Evolutionary conservation across 2,329 filamentous ascomycete species (phyloP).

Genomic region (Fusarium sp.): DNA sequence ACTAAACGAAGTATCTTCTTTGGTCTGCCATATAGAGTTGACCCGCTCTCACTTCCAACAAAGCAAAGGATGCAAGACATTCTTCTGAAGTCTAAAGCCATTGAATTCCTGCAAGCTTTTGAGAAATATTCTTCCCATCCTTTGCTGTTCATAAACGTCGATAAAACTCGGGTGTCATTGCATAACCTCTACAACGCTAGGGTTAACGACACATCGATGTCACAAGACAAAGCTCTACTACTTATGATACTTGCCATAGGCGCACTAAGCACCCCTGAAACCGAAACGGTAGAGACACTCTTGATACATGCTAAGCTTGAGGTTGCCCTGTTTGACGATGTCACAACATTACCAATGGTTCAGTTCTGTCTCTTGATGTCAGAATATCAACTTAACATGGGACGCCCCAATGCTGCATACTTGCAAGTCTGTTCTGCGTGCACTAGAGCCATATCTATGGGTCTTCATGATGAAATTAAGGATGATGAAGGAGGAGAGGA

Average conservation of each 20-base stretch:
- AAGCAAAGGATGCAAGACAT: no score
- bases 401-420: neutral
- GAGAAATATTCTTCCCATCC: neutral
- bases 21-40: neutral
- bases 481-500: neutral
- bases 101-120: fast-evolving
- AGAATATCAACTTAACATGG: neutral
- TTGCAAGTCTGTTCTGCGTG: neutral
- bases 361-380: neutral
- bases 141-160: fast-evolving
- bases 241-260: neutral
- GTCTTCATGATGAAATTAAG: neutral
- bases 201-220: fast-evolving
- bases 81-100: fast-evolving
- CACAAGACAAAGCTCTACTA: neutral
- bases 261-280: neutral
- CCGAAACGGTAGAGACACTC: fast-evolving
- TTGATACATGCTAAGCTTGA: neutral
- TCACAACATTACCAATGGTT: neutral
- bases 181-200: neutral
- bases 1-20: neutral
- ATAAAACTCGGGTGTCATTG: neutral
- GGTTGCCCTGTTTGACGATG: neutral
- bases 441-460: neutral
- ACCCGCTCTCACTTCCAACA: no score